phyloP scores from a whole-genome alignment of 805 yeast genomes.

The Brettanomyces nanus region DNA sequence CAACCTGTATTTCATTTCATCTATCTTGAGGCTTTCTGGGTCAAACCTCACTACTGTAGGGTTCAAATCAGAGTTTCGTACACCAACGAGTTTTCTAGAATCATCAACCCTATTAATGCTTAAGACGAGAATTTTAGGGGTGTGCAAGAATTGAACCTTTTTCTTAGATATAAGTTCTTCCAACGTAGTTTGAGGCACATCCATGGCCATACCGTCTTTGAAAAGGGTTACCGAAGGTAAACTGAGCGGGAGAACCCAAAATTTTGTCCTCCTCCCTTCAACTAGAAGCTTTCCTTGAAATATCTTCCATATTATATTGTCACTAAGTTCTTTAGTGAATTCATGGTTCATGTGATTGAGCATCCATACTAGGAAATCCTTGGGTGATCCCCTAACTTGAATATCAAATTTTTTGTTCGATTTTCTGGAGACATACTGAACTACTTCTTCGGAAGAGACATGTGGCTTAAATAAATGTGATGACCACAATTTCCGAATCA shows the following conservation, averaged over 20 bases:
- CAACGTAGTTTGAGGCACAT: constrained; percentile 46
- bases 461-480: constrained; percentile 48
- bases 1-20: constrained; percentile 31
- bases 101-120: constrained; percentile 48
- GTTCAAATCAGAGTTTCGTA: constrained; percentile 35
- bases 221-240: constrained; percentile 53
- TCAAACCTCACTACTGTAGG: constrained; percentile 61
- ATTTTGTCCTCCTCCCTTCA: constrained; percentile 27
- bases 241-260: constrained; percentile 50
- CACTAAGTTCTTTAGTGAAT: constrained; percentile 8
- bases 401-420: constrained; percentile 36
- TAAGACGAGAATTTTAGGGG: constrained; percentile 49
- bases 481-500: constrained; percentile 61
- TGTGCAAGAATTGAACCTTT: constrained; percentile 30
- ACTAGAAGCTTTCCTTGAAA: constrained; percentile 46
- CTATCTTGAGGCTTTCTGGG: constrained; percentile 23
- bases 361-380: constrained; percentile 51
- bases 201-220: constrained; percentile 34
- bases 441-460: constrained; percentile 59
- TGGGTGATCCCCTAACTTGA: constrained; percentile 41
- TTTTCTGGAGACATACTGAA: constrained; percentile 37
- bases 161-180: constrained; percentile 34
- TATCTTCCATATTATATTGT: constrained; percentile 23
- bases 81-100: constrained; percentile 22
- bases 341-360: constrained; percentile 36